Base-by-base conservation (phyloP, 2,329 filamentous ascomycete species). In the Sporothrix brunneoviolacea region DNA sequence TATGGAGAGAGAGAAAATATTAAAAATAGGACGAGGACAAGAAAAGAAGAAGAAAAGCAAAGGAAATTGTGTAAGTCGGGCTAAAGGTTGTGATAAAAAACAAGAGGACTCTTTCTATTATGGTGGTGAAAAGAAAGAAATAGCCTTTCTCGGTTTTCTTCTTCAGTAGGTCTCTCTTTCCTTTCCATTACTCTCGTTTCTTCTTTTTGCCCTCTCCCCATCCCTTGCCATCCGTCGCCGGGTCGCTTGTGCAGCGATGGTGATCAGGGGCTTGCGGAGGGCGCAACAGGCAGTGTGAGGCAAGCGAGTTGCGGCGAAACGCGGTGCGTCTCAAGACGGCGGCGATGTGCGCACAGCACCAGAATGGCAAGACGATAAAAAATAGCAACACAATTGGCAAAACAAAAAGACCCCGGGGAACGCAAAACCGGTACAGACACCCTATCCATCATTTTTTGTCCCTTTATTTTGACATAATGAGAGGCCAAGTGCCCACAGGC, bases 211-310 rank as follows among this genome's bases (percentile, higher is more conserved):
- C 36, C 33, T 18, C 21, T 21, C 7, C 30, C 35, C 16, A 5
- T 21, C 13, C 38, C 16, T n/a, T n/a, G n/a, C 37, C 37, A 22
- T 24, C 30, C n/a, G 21, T 28, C 38, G 30, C 38, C 37, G 28
- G 28, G 19, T 10, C 9, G 27, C 9, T 35, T 24, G 46, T 48
- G 38, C 46, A 48, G 30, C 21, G 18, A 18, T 32, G 45, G 13
- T 40, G 45, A 48, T 48, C 45, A 48, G 45, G 45, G 45, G 45
- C 9, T 38, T 37, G 36, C 12, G 4, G 24, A 47, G 44, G 24
- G 16, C 18, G 16, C 21, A 10, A 19, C 22, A 21, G n/a, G 33
- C 10, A 37, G 22, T 32, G 28, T 38, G 44, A 47, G 27, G 45
- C 45, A 48, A 40, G 27, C 37, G 28, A 19, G 45, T 27, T 24